Evolutionary conservation across 23 red algal genomes (phyloP).

Genomic region (Pyropia yezoensis): DNA sequence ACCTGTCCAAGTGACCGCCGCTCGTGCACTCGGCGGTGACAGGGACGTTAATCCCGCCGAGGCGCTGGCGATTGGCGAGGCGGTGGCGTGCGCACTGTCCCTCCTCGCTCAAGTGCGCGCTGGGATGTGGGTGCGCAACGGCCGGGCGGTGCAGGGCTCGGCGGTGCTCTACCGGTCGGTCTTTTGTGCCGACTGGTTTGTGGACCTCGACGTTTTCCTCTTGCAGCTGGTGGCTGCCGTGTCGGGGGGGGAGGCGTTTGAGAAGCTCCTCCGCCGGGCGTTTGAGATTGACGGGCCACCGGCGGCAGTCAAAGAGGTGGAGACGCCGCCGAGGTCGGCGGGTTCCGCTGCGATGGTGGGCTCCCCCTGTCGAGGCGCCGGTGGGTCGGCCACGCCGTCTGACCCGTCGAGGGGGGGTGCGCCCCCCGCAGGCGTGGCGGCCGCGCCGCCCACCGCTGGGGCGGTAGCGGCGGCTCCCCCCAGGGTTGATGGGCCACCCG

Average conservation of each 20-base stretch:
- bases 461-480: too few species aligned
- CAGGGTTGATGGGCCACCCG: too few species aligned
- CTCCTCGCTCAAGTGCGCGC: slow-evolving; percentile 52
- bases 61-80: background rate
- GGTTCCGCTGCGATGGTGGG: too few species aligned
- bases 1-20: background rate
- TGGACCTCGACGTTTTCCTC: slow-evolving; percentile 68
- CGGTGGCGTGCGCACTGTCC: slow-evolving; percentile 3
- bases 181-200: slow-evolving; percentile 52
- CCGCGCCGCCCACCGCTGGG: too few species aligned
- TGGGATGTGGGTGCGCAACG: slow-evolving; percentile 77
- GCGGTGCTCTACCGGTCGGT: slow-evolving; percentile 26
- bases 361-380: too few species aligned
- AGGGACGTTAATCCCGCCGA: background rate
- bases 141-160: slow-evolving; percentile 11
- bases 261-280: slow-evolving; percentile 2
- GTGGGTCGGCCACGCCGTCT: too few species aligned
- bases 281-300: slow-evolving; percentile 14
- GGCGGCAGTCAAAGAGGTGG: too few species aligned
- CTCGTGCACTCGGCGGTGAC: background rate
- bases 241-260: slow-evolving; percentile 14
- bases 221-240: slow-evolving; percentile 39
- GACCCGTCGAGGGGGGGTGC: too few species aligned
- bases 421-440: too few species aligned
- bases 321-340: too few species aligned